Conservation (phyloP, 1,139 yeast species). For the Hanseniaspora sp. region DNA sequence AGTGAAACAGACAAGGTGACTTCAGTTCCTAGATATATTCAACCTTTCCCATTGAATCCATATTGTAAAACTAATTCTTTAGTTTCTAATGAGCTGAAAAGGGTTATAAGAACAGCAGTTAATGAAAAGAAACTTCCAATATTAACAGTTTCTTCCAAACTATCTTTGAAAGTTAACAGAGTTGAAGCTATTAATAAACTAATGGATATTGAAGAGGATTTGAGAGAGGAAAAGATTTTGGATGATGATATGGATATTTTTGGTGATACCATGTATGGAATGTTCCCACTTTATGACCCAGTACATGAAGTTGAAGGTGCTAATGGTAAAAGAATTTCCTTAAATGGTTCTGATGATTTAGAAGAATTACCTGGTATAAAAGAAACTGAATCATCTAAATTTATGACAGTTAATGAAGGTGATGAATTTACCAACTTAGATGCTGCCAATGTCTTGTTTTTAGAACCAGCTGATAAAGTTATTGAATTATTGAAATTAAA, state of each 20-base stretch:
- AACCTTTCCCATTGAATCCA: conserved; percentile 72
- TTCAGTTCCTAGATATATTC: conserved; percentile 34
- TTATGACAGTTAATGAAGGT: conserved; percentile 81
- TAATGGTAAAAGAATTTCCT: not conserved
- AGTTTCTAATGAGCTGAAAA: conserved; percentile 49
- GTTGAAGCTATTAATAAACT: conserved; percentile 74
- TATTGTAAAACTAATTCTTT: conserved; percentile 57
- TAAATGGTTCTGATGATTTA: conserved; percentile 45
- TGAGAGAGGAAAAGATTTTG: conserved; percentile 43
- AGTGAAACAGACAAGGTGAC: conserved; percentile 23
- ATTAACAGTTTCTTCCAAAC: conserved; percentile 68
- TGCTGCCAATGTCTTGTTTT: conserved; percentile 74
- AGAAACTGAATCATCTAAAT: conserved; percentile 71
- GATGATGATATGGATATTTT: conserved; percentile 44
- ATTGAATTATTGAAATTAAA: conserved; percentile 54
- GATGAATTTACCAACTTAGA: conserved; percentile 97
- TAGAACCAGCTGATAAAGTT: conserved; percentile 76
- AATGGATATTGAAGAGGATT: conserved; percentile 49
- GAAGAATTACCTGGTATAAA: conserved; percentile 93
- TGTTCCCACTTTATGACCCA: conserved; percentile 65
- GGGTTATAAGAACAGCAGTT: conserved; percentile 48
- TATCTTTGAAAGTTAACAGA: conserved; percentile 72
- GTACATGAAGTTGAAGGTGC: conserved; percentile 24
- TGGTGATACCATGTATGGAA: conserved; percentile 53
- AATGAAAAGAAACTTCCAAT: conserved; percentile 42